phyloP scores from a whole-genome alignment of 1,284 basidiomycete species.

The Austroboletus novae-zelandiae region DNA sequence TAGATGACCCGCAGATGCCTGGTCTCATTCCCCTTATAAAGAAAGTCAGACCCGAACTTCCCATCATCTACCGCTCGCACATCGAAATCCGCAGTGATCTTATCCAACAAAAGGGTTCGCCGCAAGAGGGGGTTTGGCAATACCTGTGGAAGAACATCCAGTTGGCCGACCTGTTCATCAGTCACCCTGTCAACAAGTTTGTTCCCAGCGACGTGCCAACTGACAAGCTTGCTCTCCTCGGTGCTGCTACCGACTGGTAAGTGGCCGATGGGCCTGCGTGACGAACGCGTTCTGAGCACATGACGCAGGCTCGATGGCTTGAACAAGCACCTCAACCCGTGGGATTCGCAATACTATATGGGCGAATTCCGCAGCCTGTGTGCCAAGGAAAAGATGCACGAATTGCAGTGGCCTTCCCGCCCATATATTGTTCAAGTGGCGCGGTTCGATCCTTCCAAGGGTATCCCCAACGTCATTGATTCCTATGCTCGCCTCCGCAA shows the following conservation, averaged over 20 bases:
- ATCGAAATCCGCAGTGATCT: slow-evolving; percentile 86
- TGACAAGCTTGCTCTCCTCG: slow-evolving; percentile 66
- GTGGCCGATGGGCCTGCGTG: slow-evolving; percentile 2
- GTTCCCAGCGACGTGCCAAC: slow-evolving; percentile 80
- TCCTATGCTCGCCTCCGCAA: slow-evolving; percentile 78
- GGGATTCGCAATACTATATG: slow-evolving; percentile 82
- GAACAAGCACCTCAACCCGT: slow-evolving; percentile 75
- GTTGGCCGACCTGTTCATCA: slow-evolving; percentile 82
- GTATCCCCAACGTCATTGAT: slow-evolving; percentile 79
- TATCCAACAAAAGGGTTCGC: slow-evolving; percentile 69
- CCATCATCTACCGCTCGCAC: slow-evolving; percentile 87
- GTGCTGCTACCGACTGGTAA: slow-evolving; percentile 80
- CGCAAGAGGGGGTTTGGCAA: slow-evolving; percentile 86
- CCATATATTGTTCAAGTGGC: slow-evolving; percentile 85
- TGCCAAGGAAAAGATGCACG: slow-evolving; percentile 71
- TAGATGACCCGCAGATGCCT: slow-evolving; percentile 84
- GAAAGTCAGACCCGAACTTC: slow-evolving; percentile 74
- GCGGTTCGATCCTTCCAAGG: slow-evolving; percentile 76
- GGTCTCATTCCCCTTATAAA: slow-evolving; percentile 86
- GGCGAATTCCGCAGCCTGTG: slow-evolving; percentile 76
- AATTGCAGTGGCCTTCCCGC: slow-evolving; percentile 75
- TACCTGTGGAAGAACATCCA: slow-evolving; percentile 89
- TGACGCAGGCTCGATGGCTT: slow-evolving; percentile 75
- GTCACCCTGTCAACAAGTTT: slow-evolving; percentile 89
- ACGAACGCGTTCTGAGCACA: not conserved